Conservation (phyloP, 352 stramenopile species). For the Peronospora destructor region DNA sequence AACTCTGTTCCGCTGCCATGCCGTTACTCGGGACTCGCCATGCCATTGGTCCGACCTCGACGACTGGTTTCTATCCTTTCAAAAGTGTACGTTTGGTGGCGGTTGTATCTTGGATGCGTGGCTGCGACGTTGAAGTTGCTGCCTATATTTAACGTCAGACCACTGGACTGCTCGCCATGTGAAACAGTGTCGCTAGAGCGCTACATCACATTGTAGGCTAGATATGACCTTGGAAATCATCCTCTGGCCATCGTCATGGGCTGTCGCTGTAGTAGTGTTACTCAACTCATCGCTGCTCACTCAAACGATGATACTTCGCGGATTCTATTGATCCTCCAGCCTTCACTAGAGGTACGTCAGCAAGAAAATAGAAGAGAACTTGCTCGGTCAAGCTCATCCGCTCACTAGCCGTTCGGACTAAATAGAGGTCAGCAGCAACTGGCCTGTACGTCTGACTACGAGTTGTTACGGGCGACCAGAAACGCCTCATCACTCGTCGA, state of each 20-base stretch:
- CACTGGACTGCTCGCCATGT: background rate
- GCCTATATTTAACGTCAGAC: slow-evolving; percentile 5
- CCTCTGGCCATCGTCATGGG: slow-evolving; percentile 14
- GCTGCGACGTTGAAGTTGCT: slow-evolving; percentile 11
- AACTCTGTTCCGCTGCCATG: background rate
- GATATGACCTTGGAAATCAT: slow-evolving; percentile 2
- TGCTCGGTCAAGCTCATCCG: slow-evolving; percentile 3
- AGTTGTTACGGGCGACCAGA: slow-evolving; percentile 24
- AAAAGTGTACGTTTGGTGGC: slow-evolving; percentile 2
- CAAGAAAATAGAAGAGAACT: slow-evolving; percentile 28
- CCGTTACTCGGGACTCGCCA: background rate
- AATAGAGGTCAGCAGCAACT: slow-evolving; percentile 13
- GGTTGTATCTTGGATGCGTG: slow-evolving; percentile 7
- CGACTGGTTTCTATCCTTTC: slow-evolving; percentile 10
- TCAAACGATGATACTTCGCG: background rate
- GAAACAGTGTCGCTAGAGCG: background rate
- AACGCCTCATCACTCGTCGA: slow-evolving; percentile 14
- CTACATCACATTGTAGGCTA: background rate
- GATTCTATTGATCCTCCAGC: slow-evolving; percentile 1
- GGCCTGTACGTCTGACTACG: slow-evolving; percentile 6
- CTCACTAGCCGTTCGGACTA: slow-evolving; percentile 21
- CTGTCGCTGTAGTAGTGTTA: slow-evolving; percentile 13
- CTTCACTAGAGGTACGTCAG: slow-evolving; percentile 15
- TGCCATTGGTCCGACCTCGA: background rate
- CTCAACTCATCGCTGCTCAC: background rate